These are phyloP conservation scores for Mollisia scopiformis DNA, from an alignment of 2,329 filamentous ascomycete species.

Conservation along the genomic window DNA sequence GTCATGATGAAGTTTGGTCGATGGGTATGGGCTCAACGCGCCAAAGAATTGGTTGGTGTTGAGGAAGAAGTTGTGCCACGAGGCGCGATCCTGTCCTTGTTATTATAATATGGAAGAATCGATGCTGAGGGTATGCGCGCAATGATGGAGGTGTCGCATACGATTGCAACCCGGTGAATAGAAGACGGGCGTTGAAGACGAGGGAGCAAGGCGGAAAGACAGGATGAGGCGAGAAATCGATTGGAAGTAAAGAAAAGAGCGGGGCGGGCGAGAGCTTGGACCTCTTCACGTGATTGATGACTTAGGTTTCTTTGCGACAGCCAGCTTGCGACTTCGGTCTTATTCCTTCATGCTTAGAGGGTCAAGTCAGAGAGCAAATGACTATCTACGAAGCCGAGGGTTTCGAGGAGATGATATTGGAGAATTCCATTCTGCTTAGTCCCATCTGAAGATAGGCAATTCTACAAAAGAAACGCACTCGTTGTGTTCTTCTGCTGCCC, in stretches of 20 bases:
- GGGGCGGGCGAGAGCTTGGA: not conserved
- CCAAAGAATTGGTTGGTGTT: not conserved
- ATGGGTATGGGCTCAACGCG: constrained; percentile 3
- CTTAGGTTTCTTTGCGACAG: too few relatives aligned
- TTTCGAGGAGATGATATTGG: too few relatives aligned
- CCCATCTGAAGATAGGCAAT: too few relatives aligned
- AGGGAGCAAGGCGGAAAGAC: not conserved
- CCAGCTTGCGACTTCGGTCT: too few relatives aligned
- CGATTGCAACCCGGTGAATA: not conserved
- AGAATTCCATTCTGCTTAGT: too few relatives aligned
- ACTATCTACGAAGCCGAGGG: too few relatives aligned
- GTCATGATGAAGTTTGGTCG: constrained; percentile 51
- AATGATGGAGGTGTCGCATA: not conserved
- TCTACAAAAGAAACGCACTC: too few relatives aligned
- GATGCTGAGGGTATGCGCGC: not conserved
- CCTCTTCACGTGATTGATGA: not conserved
- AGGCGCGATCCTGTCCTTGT: not conserved
- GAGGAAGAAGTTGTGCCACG: not conserved
- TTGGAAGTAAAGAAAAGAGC: not conserved
- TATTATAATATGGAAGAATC: not conserved
- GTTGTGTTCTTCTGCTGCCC: too few relatives aligned
- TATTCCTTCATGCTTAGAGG: too few relatives aligned
- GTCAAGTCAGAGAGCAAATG: not conserved
- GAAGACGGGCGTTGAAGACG: not conserved
- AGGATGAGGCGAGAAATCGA: not conserved